Conservation (phyloP, 139 green algal species). For the Haematococcus lacustris region DNA sequence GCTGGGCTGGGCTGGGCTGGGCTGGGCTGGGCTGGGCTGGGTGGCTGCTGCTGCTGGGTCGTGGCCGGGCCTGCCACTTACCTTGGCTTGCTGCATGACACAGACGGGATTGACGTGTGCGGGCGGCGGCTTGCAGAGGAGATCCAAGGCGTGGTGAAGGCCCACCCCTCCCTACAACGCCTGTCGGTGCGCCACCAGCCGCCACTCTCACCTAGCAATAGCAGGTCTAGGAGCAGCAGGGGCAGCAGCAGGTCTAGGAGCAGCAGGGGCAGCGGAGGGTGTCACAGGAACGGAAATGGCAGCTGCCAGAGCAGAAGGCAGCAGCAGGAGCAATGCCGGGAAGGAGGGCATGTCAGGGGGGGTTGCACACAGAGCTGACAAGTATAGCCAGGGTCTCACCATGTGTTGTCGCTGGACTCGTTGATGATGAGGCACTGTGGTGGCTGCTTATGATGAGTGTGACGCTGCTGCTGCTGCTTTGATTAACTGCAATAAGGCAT, state of each 20-base stretch:
- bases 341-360: neutral
- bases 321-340: neutral
- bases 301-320: neutral
- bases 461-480: no score
- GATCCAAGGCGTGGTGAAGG: conserved; percentile 36
- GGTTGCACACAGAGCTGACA: neutral
- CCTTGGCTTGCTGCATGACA: neutral
- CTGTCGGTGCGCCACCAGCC: no score
- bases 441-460: no score
- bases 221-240: neutral
- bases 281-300: neutral
- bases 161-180: conserved; percentile 40
- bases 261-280: neutral
- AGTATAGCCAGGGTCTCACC: no score
- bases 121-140: conserved; percentile 66
- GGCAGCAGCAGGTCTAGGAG: neutral
- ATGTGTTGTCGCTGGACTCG: no score
- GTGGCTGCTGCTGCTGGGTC: neutral
- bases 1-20: neutral
- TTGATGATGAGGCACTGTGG: no score
- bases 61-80: neutral
- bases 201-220: no score
- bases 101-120: conserved; percentile 75
- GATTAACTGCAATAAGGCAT: no score
- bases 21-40: neutral